Evolutionary conservation across 116 monocot genomes (phyloP), one percentile per base, ranked within the genome.

Genomic region (Papilionanthe hybrid): DNA sequence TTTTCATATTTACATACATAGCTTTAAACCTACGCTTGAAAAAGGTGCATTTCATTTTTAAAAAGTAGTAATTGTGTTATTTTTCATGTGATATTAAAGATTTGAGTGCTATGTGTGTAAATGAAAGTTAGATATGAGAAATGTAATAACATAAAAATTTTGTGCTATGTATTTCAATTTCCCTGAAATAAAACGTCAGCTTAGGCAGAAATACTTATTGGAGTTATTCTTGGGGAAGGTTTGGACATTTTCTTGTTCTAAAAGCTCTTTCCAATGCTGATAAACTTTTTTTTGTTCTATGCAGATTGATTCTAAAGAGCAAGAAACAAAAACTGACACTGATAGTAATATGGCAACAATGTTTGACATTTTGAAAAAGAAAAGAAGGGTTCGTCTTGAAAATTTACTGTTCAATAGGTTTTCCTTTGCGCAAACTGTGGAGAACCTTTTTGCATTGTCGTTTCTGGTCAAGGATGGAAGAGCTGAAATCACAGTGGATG

Each of bases 401-500:
- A 88, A 86, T 72, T 72, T 98, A 75, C 83, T 98, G 6, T 79
- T 98, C 79, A 93, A 93, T 79, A 79, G 91, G 72, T 71, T n/a
- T 4, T 98, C 98, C 57, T 98, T 98, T 84, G 94, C 94, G 25
- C 91, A 98, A 83, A 98, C 98, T 9, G 94, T 94, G 9, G 98
- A 98, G 79, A 98, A 98, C 42, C 83, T 98, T 60, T 98, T 98
- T 89, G 94, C 93, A 0, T 80, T 98, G 30, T 98, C 98, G 45
- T 98, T 98, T 83, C 84, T 98, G 27, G 93, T 91, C 32, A 98
- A 98, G 83, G 94, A 94, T 83, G 98, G 98, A n/a, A 81, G 98
- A 78, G 98, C 87, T 55, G 88, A 91, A 87, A 90, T 98, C 58
- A 79, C 79, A 37, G 58, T 94, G 32, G 83, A 94, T 56, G 84